These are phyloP conservation scores for Collybia sp. DNA, from an alignment of 768 basidiomycete genomes.

Conservation along the genomic window DNA sequence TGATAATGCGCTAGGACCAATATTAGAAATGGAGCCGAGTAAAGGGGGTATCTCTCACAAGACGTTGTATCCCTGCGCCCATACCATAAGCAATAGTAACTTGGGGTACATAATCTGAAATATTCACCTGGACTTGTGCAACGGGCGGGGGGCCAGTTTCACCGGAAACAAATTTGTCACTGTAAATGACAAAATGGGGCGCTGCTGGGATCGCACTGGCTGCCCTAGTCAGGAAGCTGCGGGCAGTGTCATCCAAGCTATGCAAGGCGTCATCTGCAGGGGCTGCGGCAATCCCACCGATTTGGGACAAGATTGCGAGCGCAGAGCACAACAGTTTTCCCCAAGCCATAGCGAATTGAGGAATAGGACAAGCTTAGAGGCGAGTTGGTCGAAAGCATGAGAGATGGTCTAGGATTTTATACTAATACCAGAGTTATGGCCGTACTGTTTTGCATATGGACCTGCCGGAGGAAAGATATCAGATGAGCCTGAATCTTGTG, in stretches of 20 bases:
- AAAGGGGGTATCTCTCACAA: conserved; percentile 12
- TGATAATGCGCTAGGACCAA: conserved; percentile 20
- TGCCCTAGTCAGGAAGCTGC: conserved; percentile 8
- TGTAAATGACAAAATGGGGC: conserved; percentile 36
- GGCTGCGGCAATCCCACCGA: conserved; percentile 6
- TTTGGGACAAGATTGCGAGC: conserved; percentile 1
- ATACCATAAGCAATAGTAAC: background rate
- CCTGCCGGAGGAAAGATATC: too few relatives aligned
- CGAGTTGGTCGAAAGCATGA: too few relatives aligned
- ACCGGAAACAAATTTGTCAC: conserved; percentile 30
- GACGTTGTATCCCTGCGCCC: conserved; percentile 20
- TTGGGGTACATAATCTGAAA: background rate
- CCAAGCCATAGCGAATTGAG: too few relatives aligned
- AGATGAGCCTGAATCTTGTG: too few relatives aligned
- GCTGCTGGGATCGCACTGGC: conserved; percentile 16
- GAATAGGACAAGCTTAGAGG: too few relatives aligned
- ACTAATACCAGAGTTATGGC: too few relatives aligned
- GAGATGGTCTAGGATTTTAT: too few relatives aligned
- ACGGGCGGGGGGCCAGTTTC: conserved; percentile 31
- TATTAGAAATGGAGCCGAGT: background rate
- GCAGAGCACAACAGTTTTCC: too few relatives aligned
- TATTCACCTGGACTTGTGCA: conserved; percentile 23
- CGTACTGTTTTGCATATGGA: too few relatives aligned
- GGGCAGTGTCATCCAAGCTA: conserved; percentile 5
- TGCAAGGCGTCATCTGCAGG: conserved; percentile 5